These are phyloP conservation scores for Gillenia trifoliata DNA, from an alignment of 306 rosid genomes.

Conservation along the genomic window DNA sequence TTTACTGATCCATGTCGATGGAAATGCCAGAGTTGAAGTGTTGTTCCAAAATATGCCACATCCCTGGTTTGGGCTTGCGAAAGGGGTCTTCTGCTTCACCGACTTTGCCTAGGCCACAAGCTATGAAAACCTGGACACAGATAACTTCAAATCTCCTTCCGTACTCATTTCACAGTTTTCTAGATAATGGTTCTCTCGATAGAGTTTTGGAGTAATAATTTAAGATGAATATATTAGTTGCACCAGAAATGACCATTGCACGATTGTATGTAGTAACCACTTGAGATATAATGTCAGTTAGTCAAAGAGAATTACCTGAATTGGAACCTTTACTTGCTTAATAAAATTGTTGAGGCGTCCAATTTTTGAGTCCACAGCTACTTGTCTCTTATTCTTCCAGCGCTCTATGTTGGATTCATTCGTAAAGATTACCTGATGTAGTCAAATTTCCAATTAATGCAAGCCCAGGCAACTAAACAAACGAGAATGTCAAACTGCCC, in stretches of 20 bases:
- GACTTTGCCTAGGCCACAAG: constrained; percentile 58
- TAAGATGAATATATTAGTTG: background rate
- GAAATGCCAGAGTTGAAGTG: constrained; percentile 81
- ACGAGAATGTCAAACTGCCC: background rate
- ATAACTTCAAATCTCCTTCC: constrained; percentile 14
- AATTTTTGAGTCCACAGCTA: constrained; percentile 85
- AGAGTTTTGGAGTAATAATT: background rate
- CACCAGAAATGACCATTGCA: background rate
- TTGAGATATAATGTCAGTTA: background rate
- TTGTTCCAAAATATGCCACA: constrained; percentile 82
- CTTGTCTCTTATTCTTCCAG: constrained; percentile 88
- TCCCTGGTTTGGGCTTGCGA: constrained; percentile 86
- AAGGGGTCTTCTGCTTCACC: constrained; percentile 52
- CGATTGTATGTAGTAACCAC: background rate
- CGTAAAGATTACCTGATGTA: constrained; percentile 75
- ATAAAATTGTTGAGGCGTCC: constrained; percentile 85
- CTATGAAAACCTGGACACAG: constrained; percentile 71
- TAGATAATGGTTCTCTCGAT: background rate
- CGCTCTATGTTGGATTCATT: constrained; percentile 95
- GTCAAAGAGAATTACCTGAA: constrained; percentile 55
- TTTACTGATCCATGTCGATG: constrained; percentile 70
- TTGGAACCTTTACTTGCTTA: constrained; percentile 66
- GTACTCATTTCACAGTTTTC: background rate
- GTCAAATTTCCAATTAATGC: background rate
- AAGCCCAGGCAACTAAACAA: background rate